Conservation (phyloP, 768 basidiomycete genomes). For the Tremella yokohamensis region DNA sequence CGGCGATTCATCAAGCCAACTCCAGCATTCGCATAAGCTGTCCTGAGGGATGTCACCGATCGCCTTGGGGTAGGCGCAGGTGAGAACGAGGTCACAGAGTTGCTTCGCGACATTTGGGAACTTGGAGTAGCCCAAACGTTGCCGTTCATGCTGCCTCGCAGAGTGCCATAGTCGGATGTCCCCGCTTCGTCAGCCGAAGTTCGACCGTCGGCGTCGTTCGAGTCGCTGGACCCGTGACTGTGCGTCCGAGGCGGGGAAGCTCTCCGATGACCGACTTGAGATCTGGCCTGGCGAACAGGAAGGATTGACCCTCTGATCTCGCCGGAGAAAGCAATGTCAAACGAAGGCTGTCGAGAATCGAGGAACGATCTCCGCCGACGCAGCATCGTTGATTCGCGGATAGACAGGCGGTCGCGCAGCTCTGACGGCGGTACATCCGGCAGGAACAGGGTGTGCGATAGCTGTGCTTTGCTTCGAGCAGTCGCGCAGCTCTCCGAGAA, state of each 20-base stretch:
- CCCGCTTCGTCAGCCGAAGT: conserved; percentile 30
- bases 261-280: conserved; percentile 9
- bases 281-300: conserved; percentile 23
- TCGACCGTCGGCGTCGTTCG: conserved; percentile 13
- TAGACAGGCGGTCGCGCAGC: conserved; percentile 28
- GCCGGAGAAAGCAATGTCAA: conserved; percentile 37
- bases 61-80: conserved; percentile 3
- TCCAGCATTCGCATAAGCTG: background rate
- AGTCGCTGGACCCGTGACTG: conserved; percentile 8
- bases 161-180: conserved; percentile 39
- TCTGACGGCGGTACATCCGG: conserved; percentile 19
- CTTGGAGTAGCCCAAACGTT: background rate
- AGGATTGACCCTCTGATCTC: conserved; percentile 37
- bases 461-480: conserved; percentile 57
- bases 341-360: conserved; percentile 21
- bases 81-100: background rate
- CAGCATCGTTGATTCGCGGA: conserved; percentile 34
- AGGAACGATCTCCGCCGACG: conserved; percentile 42
- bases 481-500: conserved; percentile 69
- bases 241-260: background rate
- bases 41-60: background rate
- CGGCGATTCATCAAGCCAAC: conserved; percentile 7
- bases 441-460: conserved; percentile 36
- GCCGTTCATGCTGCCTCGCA: conserved; percentile 12
- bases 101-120: conserved; percentile 5